Conservation (phyloP, 1,139 yeast species). For the Suhomyces bokatorum region DNA sequence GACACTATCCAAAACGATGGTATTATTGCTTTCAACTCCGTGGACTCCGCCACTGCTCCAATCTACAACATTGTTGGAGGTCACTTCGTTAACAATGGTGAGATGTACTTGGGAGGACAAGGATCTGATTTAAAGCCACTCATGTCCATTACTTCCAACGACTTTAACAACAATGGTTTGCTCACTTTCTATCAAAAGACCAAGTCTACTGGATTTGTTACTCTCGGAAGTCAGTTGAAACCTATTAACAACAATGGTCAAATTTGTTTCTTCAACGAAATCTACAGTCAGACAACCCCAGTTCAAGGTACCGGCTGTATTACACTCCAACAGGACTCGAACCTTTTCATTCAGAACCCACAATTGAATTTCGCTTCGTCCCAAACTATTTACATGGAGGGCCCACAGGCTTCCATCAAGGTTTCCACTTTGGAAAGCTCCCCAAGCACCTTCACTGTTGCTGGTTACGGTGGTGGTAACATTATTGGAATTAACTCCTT, state of each 20-base stretch:
- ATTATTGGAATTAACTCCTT: constrained; percentile 24
- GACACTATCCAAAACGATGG: constrained; percentile 16
- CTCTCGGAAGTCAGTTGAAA: constrained; percentile 22
- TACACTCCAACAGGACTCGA: constrained; percentile 24
- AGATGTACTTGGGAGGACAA: constrained; percentile 29
- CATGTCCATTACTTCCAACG: constrained; percentile 22
- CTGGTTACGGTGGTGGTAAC: constrained; percentile 36
- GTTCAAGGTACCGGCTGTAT: constrained; percentile 34
- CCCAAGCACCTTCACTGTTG: constrained; percentile 26
- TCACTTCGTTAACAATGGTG: constrained; percentile 30
- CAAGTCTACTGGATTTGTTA: constrained; percentile 21
- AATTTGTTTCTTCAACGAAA: constrained; percentile 29
- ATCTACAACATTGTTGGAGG: constrained; percentile 21
- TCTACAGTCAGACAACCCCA: constrained; percentile 26
- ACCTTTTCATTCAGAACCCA: constrained; percentile 22
- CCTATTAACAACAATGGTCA: constrained; percentile 31
- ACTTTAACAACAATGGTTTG: constrained; percentile 31
- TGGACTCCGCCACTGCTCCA: constrained; percentile 18
- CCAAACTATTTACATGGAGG: constrained; percentile 27
- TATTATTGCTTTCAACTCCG: constrained; percentile 16
- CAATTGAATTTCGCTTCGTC: constrained; percentile 17
- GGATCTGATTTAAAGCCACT: constrained; percentile 23
- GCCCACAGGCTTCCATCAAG: constrained; percentile 21
- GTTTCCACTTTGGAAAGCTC: constrained; percentile 21
- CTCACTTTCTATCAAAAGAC: constrained; percentile 25